Evolutionary conservation across 2,329 filamentous ascomycete genomes (phyloP).

Genomic region (Hortaea sp.): DNA sequence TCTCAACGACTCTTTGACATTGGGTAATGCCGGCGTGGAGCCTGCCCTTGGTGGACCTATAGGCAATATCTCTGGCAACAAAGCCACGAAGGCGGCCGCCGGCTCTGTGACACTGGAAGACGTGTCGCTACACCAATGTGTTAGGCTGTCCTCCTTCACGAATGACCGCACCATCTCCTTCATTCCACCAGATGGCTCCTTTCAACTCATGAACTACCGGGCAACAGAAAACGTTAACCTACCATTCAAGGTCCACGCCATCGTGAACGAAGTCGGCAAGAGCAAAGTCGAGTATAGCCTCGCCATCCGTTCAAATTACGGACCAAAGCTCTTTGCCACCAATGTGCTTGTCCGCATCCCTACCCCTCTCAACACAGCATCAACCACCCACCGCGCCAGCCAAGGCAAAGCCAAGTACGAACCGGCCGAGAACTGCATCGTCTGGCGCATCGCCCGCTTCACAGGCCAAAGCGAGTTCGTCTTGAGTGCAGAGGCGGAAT

Average conservation of each 20-base stretch:
- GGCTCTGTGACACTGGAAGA: constrained; percentile 94
- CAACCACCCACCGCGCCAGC: constrained; percentile 82
- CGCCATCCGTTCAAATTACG: constrained; percentile 93
- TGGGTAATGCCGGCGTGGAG: constrained; percentile 54
- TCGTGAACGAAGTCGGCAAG: constrained; percentile 93
- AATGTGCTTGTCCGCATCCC: constrained; percentile 93
- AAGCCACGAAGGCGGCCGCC: constrained; percentile 89
- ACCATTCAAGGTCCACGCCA: constrained; percentile 97
- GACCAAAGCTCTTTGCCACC: constrained; percentile 89
- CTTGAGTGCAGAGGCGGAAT: constrained; percentile 79
- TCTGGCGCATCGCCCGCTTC: constrained; percentile 99
- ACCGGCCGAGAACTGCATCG: constrained; percentile 92
- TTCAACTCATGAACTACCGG: constrained; percentile 97
- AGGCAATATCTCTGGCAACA: constrained; percentile 69
- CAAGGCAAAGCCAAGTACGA: constrained; percentile 99
- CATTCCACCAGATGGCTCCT: constrained; percentile 95
- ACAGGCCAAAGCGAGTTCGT: constrained; percentile 97
- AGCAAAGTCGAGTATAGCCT: constrained; percentile 99
- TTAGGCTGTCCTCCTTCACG: constrained; percentile 88
- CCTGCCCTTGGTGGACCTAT: constrained; percentile 52
- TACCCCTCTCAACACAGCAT: constrained; percentile 90
- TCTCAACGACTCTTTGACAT: constrained; percentile 83
- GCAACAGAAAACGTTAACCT: constrained; percentile 98
- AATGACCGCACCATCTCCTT: constrained; percentile 98
- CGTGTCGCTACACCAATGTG: constrained; percentile 98